phyloP scores from a whole-genome alignment of 441 rosid genomes.

The Erysimum pusillum region DNA sequence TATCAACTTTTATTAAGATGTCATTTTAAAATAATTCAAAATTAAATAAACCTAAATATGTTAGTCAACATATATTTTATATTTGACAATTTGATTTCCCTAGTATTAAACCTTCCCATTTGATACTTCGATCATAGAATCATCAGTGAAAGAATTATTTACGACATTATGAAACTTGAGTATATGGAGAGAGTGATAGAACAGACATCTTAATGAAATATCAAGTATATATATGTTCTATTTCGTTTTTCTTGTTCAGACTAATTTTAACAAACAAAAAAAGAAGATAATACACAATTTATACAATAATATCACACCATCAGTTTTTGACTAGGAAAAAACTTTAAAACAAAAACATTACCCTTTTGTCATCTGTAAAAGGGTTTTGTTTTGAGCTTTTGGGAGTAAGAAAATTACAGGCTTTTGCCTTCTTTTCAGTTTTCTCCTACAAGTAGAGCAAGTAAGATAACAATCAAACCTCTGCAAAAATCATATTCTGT shows the following conservation, averaged over 20 bases:
- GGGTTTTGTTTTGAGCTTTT: constrained; percentile 36
- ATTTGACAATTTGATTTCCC: not conserved
- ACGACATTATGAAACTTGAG: not conserved
- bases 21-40: too few species aligned
- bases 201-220: not conserved
- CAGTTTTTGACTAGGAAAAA: constrained; percentile 24
- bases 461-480: constrained; percentile 44
- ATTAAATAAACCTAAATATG: too few species aligned
- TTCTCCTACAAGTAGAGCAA: constrained; percentile 40
- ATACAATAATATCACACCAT: constrained; percentile 45
- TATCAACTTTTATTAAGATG: too few species aligned
- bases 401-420: constrained; percentile 27
- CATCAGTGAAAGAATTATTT: not conserved
- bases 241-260: constrained; percentile 1
- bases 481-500: constrained; percentile 43
- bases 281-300: constrained; percentile 46
- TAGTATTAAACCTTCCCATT: not conserved
- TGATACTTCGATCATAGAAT: not conserved
- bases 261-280: constrained; percentile 1
- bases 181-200: not conserved
- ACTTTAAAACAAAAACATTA: constrained; percentile 7
- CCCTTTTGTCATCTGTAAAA: constrained; percentile 38
- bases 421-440: constrained; percentile 28
- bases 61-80: too few species aligned
- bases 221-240: not conserved